A percentile compares a stretch with the other conserved stretches of the same genome.
These are phyloP conservation scores for Aspergillus flavus DNA, from an alignment of 2,329 filamentous ascomycete genomes.

Conservation along the genomic window DNA sequence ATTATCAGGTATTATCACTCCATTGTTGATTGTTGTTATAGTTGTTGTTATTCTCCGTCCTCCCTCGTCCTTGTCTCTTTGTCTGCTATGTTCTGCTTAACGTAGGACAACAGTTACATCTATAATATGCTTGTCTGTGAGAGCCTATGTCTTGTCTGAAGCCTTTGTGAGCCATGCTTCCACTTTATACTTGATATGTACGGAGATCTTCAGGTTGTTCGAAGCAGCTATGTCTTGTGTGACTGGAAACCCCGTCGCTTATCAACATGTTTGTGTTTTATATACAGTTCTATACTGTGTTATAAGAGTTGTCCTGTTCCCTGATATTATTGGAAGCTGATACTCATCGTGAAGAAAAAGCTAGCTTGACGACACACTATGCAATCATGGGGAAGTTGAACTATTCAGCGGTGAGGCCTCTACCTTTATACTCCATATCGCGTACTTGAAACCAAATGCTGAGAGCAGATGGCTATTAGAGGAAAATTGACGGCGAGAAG, in stretches of 20 bases:
- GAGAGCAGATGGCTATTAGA: conserved; percentile 29
- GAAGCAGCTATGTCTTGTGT: neutral
- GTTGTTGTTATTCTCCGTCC: neutral
- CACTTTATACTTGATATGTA: neutral
- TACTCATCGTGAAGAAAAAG: neutral
- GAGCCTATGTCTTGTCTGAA: neutral
- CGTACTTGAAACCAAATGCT: neutral
- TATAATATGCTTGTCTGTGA: neutral
- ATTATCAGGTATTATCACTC: neutral
- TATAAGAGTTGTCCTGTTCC: neutral
- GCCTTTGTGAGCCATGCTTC: neutral
- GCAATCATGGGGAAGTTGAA: conserved; percentile 42
- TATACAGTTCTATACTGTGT: neutral
- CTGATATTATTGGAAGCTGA: neutral
- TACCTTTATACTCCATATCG: neutral
- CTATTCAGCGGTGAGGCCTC: conserved; percentile 41
- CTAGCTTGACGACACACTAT: neutral
- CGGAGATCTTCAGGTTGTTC: neutral
- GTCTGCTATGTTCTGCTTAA: neutral
- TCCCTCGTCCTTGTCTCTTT: neutral
- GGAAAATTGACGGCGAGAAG: conserved; percentile 49
- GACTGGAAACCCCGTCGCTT: neutral
- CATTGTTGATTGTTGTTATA: neutral
- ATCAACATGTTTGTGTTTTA: neutral
- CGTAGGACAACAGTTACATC: neutral